Base-by-base conservation (phyloP, 139 green algal genomes). In the Tetratostichococcus sp. region DNA sequence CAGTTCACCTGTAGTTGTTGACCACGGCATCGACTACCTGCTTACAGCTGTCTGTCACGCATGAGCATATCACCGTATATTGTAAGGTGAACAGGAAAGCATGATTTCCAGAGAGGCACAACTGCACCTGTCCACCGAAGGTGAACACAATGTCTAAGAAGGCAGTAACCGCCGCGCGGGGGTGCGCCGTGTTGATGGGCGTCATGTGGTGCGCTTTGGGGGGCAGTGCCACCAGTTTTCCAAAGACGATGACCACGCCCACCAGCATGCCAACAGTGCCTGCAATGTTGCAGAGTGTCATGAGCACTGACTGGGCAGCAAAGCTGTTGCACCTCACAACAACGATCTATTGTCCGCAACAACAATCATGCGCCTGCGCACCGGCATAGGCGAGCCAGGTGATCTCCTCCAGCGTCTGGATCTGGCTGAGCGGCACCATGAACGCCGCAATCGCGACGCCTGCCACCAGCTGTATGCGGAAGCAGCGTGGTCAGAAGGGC, bases 391-490 rank as follows among this genome's bases (percentile, higher is more conserved):
- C 50, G 14, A 62, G 50, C 50, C 50, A 62, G 50, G 11, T 62
- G 50, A 62, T 62, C 50, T 62, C 50, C 17, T 62, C 50, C 50
- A 62, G 50, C 50, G 50, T 62, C 50, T 62, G 50, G 50, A 62
- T 62, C 50, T 62, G 50, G 50, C 50, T 62, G 50, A 62, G 50
- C 50, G 50, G 50, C 50, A 62, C 50, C 50, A 62, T 62, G 50
- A 62, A 62, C 17, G 19, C 50, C 50, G 50, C 50, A 26, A 62
- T 62, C 2, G 19, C 19, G 19, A 26, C 19, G 14, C 50, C 50
- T 2, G 50, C 50, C 19, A 17, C 26, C 50, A 62, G 50, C 50
- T 62, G 50, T 17, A 26, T 8, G 4, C 11, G 39, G 11, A 23
- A 26, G 14, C 50, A 62, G 26, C 17, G 39, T 22, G 39, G 8